Evolutionary conservation across 1,139 yeast genomes (phyloP).

Genomic region (Magnusiomyces suaveolens): DNA sequence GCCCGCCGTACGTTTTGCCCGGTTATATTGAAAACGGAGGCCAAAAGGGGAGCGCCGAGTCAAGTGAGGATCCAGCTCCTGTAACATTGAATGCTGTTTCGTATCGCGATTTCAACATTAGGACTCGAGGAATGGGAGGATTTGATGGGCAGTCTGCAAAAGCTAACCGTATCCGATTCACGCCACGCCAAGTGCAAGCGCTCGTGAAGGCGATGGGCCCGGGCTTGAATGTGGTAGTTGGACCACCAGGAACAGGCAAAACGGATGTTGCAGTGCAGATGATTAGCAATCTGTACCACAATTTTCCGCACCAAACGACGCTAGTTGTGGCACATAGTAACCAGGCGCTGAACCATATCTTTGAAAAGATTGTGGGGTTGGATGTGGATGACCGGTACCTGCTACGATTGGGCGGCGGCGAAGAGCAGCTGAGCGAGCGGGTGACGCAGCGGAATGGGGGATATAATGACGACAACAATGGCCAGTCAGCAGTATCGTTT

Average conservation of each 20-base stretch:
- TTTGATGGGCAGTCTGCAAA: too few relatives aligned
- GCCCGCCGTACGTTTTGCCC: slow-evolving; percentile 12
- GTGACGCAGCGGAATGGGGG: slow-evolving; percentile 7
- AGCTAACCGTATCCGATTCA: slow-evolving; percentile 18
- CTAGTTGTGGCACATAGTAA: slow-evolving; percentile 32
- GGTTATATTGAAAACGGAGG: slow-evolving; percentile 1
- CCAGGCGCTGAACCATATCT: slow-evolving; percentile 21
- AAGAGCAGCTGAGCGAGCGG: slow-evolving; percentile 12
- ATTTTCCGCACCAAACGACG: slow-evolving; percentile 30
- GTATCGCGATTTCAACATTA: not conserved
- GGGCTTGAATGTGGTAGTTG: slow-evolving; percentile 36
- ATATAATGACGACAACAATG: not conserved
- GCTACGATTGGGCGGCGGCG: slow-evolving; percentile 24
- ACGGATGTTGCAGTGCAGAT: slow-evolving; percentile 26
- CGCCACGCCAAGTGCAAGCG: slow-evolving; percentile 29
- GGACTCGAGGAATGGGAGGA: too few relatives aligned
- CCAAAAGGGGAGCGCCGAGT: not conserved
- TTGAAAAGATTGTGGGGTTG: slow-evolving; percentile 19
- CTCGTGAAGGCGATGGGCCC: slow-evolving; percentile 16
- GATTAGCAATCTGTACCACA: slow-evolving; percentile 23
- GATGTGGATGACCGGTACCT: slow-evolving; percentile 24
- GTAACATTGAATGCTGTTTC: not conserved
- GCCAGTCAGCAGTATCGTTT: too few relatives aligned
- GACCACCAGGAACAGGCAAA: slow-evolving; percentile 45
- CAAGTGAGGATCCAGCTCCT: not conserved